These are phyloP conservation scores for Alternaria consortialis DNA, from an alignment of 2,329 filamentous ascomycete genomes.

Conservation along the genomic window DNA sequence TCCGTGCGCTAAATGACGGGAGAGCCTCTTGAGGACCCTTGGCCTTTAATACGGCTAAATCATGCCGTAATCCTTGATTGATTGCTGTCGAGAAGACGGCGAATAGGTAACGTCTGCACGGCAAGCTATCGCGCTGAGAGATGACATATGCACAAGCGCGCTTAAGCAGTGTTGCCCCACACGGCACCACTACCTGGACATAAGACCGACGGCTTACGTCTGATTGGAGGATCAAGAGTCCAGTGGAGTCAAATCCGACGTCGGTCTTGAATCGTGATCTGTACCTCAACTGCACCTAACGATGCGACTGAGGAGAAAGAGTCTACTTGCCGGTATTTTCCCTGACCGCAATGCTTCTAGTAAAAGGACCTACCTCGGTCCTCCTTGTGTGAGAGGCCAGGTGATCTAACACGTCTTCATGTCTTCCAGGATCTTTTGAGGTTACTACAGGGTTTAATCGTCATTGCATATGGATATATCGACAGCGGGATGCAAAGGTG, in stretches of 20 bases:
- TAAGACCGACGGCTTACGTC: neutral
- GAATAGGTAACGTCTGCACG: neutral
- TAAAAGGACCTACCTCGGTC: slow-evolving; percentile 5
- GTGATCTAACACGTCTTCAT: slow-evolving; percentile 1
- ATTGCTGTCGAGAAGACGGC: neutral
- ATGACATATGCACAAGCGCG: slow-evolving; percentile 8
- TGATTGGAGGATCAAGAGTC: slow-evolving; percentile 8
- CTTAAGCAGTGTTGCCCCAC: slow-evolving; percentile 8
- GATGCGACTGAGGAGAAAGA: neutral
- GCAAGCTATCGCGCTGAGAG: slow-evolving; percentile 5
- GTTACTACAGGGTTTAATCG: neutral
- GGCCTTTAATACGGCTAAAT: neutral
- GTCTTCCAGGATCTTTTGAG: neutral
- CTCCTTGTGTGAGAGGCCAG: neutral
- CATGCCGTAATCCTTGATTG: neutral
- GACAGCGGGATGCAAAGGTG: neutral
- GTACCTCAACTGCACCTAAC: slow-evolving; percentile 12
- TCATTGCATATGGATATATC: slow-evolving; percentile 2
- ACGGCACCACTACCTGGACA: neutral
- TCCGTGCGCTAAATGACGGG: slow-evolving; percentile 1
- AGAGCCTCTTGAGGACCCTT: neutral
- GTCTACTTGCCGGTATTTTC: neutral
- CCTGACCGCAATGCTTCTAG: neutral
- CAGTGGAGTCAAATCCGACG: slow-evolving; percentile 10
- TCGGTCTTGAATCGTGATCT: slow-evolving; percentile 15